These are phyloP conservation scores for Rhypophila decipiens DNA, from an alignment of 495 filamentous ascomycete genomes.

Conservation along the genomic window DNA sequence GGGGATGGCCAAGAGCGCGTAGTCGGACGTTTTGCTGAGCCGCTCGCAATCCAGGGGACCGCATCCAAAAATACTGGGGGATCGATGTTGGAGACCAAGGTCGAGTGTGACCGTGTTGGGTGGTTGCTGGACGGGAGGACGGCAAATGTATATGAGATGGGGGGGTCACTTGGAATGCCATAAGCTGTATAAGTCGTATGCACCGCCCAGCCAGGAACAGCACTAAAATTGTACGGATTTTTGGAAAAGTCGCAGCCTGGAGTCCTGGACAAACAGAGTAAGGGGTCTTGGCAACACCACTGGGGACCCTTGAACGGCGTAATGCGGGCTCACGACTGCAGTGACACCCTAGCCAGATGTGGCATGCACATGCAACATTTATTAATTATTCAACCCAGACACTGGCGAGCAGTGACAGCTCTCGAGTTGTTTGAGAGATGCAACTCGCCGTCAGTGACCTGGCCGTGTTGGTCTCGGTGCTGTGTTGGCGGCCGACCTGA, in stretches of 20 bases:
- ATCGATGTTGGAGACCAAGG: neutral
- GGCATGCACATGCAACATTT: no score
- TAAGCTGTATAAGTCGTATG: neutral
- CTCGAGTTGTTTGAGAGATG: no score
- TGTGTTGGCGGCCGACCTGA: no score
- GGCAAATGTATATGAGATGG: neutral
- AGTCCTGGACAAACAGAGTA: slow-evolving; percentile 2
- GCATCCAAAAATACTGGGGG: neutral
- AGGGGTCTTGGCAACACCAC: neutral
- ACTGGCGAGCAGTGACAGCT: no score
- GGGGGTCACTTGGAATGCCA: neutral
- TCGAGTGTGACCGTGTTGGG: neutral
- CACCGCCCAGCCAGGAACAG: neutral
- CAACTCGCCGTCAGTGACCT: no score
- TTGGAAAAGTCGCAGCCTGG: slow-evolving; percentile 27
- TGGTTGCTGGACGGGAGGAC: neutral
- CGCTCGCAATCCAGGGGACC: neutral
- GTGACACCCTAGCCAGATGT: no score
- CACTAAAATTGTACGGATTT: slow-evolving; percentile 1
- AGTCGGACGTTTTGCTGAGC: neutral
- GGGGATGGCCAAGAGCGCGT: no score
- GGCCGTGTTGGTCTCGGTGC: no score
- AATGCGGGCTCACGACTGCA: neutral
- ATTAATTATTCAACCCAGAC: no score
- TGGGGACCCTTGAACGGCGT: slow-evolving; percentile 4